These are phyloP conservation scores for Solanum chiquidenum DNA, from an alignment of 257 asterid genomes.

Conservation along the genomic window DNA sequence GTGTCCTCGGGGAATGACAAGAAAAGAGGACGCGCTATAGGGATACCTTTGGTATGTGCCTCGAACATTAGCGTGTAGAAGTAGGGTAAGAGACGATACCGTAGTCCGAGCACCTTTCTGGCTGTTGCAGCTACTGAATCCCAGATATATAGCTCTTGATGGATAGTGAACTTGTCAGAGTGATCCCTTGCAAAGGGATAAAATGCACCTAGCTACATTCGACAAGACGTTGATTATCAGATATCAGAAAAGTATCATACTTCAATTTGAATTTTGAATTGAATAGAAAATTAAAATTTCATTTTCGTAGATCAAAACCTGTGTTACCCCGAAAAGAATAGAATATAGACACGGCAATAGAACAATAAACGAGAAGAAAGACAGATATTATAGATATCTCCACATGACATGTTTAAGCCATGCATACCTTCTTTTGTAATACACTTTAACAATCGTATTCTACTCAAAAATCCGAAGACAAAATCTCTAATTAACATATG, in stretches of 20 bases:
- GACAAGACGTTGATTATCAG: background rate
- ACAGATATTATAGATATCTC: background rate
- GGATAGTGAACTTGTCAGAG: conserved; percentile 8
- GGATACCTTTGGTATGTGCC: conserved; percentile 40
- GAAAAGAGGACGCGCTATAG: conserved; percentile 57
- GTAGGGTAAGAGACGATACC: conserved; percentile 50
- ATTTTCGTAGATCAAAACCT: background rate
- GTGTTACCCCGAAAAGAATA: background rate
- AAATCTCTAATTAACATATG: background rate
- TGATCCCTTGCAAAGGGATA: conserved; percentile 68
- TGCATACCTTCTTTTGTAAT: background rate
- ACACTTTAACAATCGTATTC: background rate
- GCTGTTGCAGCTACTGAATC: conserved; percentile 62
- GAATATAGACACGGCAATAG: background rate
- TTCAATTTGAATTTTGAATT: background rate
- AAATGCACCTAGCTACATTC: conserved; percentile 47
- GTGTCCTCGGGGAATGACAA: conserved; percentile 47
- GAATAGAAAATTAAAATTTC: background rate
- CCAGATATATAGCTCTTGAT: conserved; percentile 58
- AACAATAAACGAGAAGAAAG: background rate
- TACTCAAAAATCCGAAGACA: background rate
- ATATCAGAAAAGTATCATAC: background rate
- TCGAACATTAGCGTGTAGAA: conserved; percentile 54
- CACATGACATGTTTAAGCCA: background rate
- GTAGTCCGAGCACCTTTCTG: conserved; percentile 37